Conservation (phyloP, 345 rosid species). For the Citrus medica region DNA sequence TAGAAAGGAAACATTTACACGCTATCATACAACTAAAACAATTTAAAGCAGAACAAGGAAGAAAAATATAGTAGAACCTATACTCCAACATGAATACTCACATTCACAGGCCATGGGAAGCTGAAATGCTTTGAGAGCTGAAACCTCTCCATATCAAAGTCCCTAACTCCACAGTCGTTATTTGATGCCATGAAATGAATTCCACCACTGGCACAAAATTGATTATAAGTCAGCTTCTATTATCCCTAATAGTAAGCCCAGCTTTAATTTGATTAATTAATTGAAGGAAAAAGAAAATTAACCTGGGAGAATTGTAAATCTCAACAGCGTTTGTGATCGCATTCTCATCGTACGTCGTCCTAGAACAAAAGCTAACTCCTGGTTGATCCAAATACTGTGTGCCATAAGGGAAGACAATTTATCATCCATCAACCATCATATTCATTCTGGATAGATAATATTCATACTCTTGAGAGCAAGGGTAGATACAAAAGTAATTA, state of each 20-base stretch:
- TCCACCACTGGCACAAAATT: constrained; percentile 38
- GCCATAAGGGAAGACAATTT: neutral
- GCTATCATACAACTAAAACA: neutral
- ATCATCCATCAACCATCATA: neutral
- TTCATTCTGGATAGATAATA: constrained; percentile 1
- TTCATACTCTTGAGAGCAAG: neutral
- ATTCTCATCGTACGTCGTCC: constrained; percentile 59
- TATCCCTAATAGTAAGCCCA: neutral
- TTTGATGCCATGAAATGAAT: constrained; percentile 55
- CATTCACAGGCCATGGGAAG: constrained; percentile 59
- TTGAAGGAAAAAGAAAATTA: neutral
- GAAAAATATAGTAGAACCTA: neutral
- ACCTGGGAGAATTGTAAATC: constrained; percentile 52
- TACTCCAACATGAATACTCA: constrained; percentile 23
- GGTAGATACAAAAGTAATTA: neutral
- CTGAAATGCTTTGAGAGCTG: constrained; percentile 39
- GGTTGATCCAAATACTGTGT: constrained; percentile 52
- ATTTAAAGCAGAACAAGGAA: neutral
- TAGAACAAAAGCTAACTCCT: constrained; percentile 52
- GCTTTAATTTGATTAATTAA: neutral
- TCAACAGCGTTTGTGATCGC: constrained; percentile 64
- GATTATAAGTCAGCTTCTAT: constrained; percentile 11
- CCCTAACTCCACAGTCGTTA: constrained; percentile 55
- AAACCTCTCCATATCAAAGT: constrained; percentile 57
- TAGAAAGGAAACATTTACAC: neutral